Percentiles rank a stretch among this genome's conserved stretches.
phyloP scores from a whole-genome alignment of 805 yeast genomes.

The Metschnikowia cerradonensis region DNA sequence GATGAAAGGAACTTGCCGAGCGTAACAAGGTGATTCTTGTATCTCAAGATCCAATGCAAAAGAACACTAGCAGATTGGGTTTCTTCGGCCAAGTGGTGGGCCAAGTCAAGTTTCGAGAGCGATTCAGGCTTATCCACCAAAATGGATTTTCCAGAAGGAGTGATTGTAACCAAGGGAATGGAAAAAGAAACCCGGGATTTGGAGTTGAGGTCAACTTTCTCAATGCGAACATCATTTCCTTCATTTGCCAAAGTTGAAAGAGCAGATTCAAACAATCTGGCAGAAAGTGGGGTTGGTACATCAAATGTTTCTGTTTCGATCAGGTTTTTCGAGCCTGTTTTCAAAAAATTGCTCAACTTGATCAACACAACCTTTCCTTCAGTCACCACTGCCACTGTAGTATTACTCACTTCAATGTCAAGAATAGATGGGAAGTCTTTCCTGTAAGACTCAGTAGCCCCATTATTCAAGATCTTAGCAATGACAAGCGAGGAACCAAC shows the following conservation, averaged over 20 bases:
- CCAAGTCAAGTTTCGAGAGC: slow-evolving; percentile 24
- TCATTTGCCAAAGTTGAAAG: background rate
- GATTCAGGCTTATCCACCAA: slow-evolving; percentile 32
- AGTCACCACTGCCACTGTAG: slow-evolving; percentile 8
- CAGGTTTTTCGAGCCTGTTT: background rate
- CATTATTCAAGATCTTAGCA: background rate
- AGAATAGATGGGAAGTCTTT: slow-evolving; percentile 4
- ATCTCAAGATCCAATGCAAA: slow-evolving; percentile 27
- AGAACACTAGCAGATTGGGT: slow-evolving; percentile 18
- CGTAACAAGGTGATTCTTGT: slow-evolving; percentile 30
- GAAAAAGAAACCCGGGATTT: background rate
- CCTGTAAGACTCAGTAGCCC: background rate
- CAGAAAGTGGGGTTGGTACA: background rate
- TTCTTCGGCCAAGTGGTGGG: slow-evolving; percentile 32
- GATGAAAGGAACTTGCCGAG: slow-evolving; percentile 24
- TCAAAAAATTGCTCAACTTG: slow-evolving; percentile 7
- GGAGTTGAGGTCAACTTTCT: background rate
- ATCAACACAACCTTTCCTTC: background rate
- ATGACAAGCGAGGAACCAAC: slow-evolving; percentile 2
- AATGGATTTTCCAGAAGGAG: slow-evolving; percentile 15
- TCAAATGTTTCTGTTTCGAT: background rate
- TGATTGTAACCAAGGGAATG: background rate
- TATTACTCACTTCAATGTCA: slow-evolving; percentile 1
- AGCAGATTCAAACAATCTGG: background rate
- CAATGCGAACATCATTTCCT: background rate